These are phyloP conservation scores for Nemania diffusa DNA, from an alignment of 2,329 filamentous ascomycete species.

Conservation along the genomic window DNA sequence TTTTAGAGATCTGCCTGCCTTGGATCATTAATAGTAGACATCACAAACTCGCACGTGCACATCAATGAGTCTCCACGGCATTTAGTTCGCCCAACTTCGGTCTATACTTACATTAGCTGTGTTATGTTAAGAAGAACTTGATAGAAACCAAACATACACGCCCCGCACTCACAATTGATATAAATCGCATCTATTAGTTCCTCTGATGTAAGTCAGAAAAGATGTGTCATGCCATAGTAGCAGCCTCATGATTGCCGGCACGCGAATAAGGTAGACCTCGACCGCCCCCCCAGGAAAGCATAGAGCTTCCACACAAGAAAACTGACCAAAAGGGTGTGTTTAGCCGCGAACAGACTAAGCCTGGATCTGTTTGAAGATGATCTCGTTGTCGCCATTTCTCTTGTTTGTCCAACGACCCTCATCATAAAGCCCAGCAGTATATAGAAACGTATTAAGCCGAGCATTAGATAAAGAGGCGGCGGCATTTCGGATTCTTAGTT, in stretches of 20 bases:
- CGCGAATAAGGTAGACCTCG: background rate
- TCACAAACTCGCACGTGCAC: background rate
- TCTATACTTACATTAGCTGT: background rate
- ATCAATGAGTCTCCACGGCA: background rate
- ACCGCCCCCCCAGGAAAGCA: background rate
- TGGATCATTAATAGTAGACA: background rate
- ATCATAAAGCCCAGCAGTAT: slow-evolving; percentile 21
- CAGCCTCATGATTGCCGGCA: background rate
- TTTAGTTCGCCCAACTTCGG: background rate
- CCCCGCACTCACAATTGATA: background rate
- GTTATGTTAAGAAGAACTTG: background rate
- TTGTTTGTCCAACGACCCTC: slow-evolving; percentile 17
- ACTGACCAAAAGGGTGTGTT: background rate
- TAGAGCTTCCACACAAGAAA: background rate
- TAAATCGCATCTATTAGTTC: background rate
- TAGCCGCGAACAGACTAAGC: background rate
- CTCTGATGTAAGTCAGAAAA: background rate
- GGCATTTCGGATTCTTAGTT: slow-evolving; percentile 33
- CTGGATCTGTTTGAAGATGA: slow-evolving; percentile 29
- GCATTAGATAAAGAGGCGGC: slow-evolving; percentile 22
- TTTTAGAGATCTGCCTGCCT: background rate
- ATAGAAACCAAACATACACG: background rate
- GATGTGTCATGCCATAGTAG: background rate
- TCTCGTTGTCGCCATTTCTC: slow-evolving; percentile 11
- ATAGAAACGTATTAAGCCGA: slow-evolving; percentile 6